phyloP scores from a whole-genome alignment of 306 rosid species.

The Trichosanthes truncata region DNA sequence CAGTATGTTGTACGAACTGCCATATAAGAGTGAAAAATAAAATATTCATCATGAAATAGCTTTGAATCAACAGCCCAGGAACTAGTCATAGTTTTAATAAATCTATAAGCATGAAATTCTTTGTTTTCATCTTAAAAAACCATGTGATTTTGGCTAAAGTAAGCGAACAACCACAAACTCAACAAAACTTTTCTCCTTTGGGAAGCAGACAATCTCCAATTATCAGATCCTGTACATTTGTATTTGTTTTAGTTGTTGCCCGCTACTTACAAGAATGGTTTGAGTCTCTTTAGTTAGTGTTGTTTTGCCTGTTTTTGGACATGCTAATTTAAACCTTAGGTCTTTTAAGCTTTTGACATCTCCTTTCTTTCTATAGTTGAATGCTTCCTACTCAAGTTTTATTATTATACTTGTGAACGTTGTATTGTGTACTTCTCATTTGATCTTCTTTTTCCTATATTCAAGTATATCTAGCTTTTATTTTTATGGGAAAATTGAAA shows the following conservation, averaged over 20 bases:
- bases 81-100: not conserved
- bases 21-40: not conserved
- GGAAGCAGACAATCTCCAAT: not conserved
- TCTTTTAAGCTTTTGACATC: not conserved
- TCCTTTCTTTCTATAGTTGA: not conserved
- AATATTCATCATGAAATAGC: not conserved
- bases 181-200: not conserved
- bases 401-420: not conserved
- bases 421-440: not conserved
- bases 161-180: not conserved
- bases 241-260: not conserved
- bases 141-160: not conserved
- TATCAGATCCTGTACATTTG: not conserved
- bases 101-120: not conserved
- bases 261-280: not conserved
- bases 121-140: not conserved
- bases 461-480: not conserved
- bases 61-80: not conserved
- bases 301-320: not conserved
- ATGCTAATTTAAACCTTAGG: not conserved
- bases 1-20: not conserved
- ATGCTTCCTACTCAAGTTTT: not conserved
- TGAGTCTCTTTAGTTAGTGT: not conserved
- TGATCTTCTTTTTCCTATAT: not conserved
- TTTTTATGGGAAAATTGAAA: slow-evolving; percentile 10